Conservation (phyloP, 768 basidiomycete genomes). For the Pisolithus orientalis region DNA sequence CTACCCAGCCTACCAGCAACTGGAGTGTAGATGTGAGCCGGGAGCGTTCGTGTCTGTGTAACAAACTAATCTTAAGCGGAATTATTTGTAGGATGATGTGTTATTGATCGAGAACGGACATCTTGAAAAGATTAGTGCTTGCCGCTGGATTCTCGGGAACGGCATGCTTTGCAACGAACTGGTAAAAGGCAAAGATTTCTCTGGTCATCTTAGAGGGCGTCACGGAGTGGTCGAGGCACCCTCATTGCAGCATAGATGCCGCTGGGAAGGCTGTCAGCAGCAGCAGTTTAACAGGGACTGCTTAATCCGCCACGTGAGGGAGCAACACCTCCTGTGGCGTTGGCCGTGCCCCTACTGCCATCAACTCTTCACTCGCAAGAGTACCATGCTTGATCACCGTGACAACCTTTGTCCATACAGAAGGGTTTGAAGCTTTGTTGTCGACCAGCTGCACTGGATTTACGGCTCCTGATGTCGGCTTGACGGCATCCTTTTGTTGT, state of each 20-base stretch:
- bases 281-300: neutral
- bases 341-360: constrained; percentile 7
- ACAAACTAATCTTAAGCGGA: neutral
- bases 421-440: too few species aligned
- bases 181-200: neutral
- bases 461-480: too few species aligned
- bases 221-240: neutral
- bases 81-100: neutral
- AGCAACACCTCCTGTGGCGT: constrained; percentile 13
- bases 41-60: neutral
- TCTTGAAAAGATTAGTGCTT: neutral
- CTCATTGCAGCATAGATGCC: neutral
- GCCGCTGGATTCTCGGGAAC: neutral
- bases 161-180: neutral
- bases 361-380: neutral
- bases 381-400: neutral
- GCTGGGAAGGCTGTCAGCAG: neutral
- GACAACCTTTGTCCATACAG: neutral
- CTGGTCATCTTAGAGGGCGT: neutral
- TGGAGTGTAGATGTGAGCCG: neutral
- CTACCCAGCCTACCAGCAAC: neutral
- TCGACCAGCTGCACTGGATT: too few species aligned
- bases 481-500: too few species aligned
- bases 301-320: neutral
- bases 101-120: neutral